These are phyloP conservation scores for Apophysomyces variabilis DNA, from an alignment of 371 early-diverging fungal species.

Conservation along the genomic window DNA sequence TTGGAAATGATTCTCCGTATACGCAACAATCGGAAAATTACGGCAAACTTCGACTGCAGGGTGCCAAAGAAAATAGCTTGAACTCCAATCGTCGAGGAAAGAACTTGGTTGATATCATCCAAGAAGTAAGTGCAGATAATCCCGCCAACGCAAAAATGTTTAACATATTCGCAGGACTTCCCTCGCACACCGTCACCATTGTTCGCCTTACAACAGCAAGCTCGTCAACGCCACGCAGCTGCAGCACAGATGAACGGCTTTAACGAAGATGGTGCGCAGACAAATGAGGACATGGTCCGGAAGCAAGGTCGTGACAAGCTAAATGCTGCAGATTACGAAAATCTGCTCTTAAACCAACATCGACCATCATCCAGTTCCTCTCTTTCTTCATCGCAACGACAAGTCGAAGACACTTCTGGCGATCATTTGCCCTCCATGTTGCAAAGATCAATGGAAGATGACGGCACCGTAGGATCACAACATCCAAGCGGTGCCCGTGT, in stretches of 20 bases:
- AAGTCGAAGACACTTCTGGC: conserved; percentile 10
- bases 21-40: conserved; percentile 8
- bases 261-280: conserved; percentile 20
- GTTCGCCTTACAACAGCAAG: conserved; percentile 64
- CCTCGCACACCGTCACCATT: conserved; percentile 89
- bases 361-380: conserved; percentile 8
- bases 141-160: background rate
- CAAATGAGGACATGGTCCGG: background rate
- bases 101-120: conserved; percentile 42
- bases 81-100: conserved; percentile 27
- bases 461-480: background rate
- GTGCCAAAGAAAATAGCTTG: background rate
- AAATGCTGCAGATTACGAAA: conserved; percentile 6
- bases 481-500: conserved; percentile 7
- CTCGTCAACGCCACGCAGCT: conserved; percentile 54
- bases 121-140: conserved; percentile 30
- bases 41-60: conserved; percentile 8
- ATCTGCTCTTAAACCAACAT: background rate
- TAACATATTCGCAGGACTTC: conserved; percentile 58
- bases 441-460: conserved; percentile 15
- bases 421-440: conserved; percentile 20
- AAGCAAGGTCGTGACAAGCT: conserved; percentile 4
- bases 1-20: background rate
- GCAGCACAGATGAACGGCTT: conserved; percentile 28
- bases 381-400: conserved; percentile 14